Conservation (phyloP, 2,329 filamentous ascomycete genomes). For the Pseudocercospora pini-densiflorae region DNA sequence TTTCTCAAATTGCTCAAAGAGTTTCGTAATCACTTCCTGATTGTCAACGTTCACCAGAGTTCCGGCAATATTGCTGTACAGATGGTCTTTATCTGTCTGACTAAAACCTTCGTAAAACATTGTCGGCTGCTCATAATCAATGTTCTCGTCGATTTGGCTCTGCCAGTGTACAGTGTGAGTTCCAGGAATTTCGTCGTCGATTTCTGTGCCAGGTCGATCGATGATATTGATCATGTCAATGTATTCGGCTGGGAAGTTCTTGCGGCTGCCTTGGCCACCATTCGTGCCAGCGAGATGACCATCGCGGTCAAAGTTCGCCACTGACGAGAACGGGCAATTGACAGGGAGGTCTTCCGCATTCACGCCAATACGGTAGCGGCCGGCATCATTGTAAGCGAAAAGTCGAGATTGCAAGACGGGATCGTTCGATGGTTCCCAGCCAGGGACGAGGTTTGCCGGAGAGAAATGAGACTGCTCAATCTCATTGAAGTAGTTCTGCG, state of each 20-base stretch:
- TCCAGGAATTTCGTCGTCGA: conserved; percentile 29
- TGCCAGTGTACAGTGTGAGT: conserved; percentile 31
- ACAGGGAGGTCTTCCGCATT: conserved; percentile 58
- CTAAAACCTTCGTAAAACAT: conserved; percentile 35
- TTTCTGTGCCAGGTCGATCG: conserved; percentile 28
- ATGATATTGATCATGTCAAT: conserved; percentile 36
- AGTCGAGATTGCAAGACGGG: conserved; percentile 56
- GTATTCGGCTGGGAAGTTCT: conserved; percentile 34
- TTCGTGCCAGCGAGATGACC: conserved; percentile 29
- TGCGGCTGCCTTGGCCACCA: conserved; percentile 34
- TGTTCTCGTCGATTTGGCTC: conserved; percentile 31
- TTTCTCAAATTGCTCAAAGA: conserved; percentile 33
- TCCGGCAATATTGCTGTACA: conserved; percentile 37
- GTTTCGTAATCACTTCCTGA: conserved; percentile 28
- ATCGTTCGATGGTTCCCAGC: conserved; percentile 56
- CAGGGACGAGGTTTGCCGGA: conserved; percentile 56
- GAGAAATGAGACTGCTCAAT: conserved; percentile 59
- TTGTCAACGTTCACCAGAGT: conserved; percentile 37
- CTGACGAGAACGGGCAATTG: conserved; percentile 49
- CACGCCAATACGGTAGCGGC: conserved; percentile 58
- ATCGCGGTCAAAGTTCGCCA: conserved; percentile 39
- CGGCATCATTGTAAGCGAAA: conserved; percentile 54
- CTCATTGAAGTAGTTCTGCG: conserved; percentile 53
- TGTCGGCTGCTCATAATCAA: conserved; percentile 38
- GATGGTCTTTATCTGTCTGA: conserved; percentile 32